Percentiles rank a stretch among this genome's conserved stretches.
Evolutionary conservation across 2,329 filamentous ascomycete genomes (phyloP).

Genomic region (Dactylella cylindrospora): DNA sequence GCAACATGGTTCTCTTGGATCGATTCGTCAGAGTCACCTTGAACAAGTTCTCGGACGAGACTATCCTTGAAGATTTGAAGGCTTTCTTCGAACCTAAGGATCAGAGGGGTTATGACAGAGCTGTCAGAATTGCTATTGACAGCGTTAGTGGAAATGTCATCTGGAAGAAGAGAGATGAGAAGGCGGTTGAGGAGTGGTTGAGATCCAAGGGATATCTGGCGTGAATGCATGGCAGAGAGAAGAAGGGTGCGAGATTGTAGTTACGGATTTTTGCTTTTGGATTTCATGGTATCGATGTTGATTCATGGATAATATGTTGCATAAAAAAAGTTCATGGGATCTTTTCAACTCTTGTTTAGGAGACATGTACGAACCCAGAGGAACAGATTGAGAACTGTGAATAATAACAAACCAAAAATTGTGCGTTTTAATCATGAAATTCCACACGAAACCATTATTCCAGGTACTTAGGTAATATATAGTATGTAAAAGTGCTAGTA

Average conservation of each 20-base stretch:
- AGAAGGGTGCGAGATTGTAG: conserved; percentile 2
- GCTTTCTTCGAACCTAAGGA: conserved; percentile 85
- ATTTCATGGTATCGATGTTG: neutral
- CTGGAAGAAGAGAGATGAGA: conserved; percentile 76
- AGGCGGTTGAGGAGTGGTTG: conserved; percentile 77
- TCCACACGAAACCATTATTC: too few relatives aligned
- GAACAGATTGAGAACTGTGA: neutral
- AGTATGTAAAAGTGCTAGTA: too few relatives aligned
- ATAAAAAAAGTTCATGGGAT: neutral
- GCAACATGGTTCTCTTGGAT: conserved; percentile 78
- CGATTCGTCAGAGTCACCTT: conserved; percentile 79
- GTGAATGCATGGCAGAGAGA: conserved; percentile 48
- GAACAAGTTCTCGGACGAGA: conserved; percentile 72
- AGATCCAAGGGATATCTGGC: conserved; percentile 61
- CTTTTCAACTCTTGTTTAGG: neutral
- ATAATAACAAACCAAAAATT: neutral
- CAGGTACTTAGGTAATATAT: too few relatives aligned
- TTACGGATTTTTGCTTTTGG: neutral
- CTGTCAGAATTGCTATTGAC: conserved; percentile 80
- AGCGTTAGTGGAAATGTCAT: conserved; percentile 79
- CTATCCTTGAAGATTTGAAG: conserved; percentile 72
- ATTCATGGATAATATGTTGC: neutral
- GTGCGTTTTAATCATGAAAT: too few relatives aligned
- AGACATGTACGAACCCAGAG: neutral
- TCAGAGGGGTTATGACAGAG: conserved; percentile 80